Conservation (phyloP, 805 yeast species). For the Yarrowia alimentaria region DNA sequence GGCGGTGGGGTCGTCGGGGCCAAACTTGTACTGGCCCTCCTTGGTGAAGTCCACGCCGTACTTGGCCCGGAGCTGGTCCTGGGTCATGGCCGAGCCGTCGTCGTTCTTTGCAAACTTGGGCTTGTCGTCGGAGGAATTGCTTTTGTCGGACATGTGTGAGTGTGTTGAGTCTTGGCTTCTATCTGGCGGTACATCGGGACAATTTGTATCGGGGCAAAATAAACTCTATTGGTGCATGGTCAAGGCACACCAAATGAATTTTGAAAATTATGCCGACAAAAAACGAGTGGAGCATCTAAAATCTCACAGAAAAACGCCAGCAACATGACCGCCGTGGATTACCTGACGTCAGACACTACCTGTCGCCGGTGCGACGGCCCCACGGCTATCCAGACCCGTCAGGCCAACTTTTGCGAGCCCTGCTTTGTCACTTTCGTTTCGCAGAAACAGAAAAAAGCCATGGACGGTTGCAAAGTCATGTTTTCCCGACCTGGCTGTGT, state of each 20-base stretch:
- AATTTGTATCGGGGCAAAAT: conserved; percentile 8
- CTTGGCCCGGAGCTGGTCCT: conserved; percentile 38
- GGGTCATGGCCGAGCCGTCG: conserved; percentile 21
- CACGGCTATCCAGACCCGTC: conserved; percentile 11
- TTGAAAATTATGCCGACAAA: not conserved
- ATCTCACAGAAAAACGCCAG: no score
- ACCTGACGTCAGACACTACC: not conserved
- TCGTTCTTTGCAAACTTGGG: conserved; percentile 22
- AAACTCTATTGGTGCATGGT: not conserved
- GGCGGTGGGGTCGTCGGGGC: conserved; percentile 85
- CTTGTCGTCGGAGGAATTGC: conserved; percentile 1
- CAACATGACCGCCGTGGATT: no score
- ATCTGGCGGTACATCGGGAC: not conserved
- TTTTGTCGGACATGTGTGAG: conserved; percentile 11
- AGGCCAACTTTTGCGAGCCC: conserved; percentile 27
- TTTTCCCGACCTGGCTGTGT: conserved; percentile 43
- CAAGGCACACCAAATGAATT: not conserved
- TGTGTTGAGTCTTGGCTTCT: no score
- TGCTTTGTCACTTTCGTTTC: conserved; percentile 75
- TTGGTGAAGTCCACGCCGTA: conserved; percentile 54
- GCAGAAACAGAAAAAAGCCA: conserved; percentile 75
- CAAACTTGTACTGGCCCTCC: conserved; percentile 65
- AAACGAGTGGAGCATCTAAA: no score
- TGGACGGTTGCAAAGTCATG: conserved; percentile 76
- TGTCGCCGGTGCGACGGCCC: conserved; percentile 20